Conservation (phyloP, 1,284 basidiomycete species). For the Thelephora terrestris region DNA sequence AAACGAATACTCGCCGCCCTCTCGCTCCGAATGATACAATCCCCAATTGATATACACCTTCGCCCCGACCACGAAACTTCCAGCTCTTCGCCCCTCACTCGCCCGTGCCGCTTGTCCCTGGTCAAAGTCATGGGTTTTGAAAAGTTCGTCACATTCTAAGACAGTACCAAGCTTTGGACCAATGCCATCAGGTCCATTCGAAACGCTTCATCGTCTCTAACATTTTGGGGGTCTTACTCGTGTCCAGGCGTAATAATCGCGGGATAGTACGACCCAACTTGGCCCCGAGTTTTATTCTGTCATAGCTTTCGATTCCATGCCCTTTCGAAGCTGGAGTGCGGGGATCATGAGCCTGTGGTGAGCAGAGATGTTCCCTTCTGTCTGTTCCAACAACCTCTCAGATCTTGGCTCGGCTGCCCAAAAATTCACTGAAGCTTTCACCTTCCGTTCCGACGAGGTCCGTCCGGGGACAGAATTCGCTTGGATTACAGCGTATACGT, state of each 20-base stretch:
- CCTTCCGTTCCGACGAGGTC: not conserved
- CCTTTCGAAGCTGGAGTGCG: too few species aligned
- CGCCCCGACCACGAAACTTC: conserved; percentile 11
- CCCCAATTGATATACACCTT: conserved; percentile 1
- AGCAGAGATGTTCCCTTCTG: too few species aligned
- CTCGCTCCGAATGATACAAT: not conserved
- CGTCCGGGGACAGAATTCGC: not conserved
- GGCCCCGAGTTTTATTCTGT: conserved; percentile 1
- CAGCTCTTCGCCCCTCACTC: too few species aligned
- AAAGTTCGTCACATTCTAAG: not conserved
- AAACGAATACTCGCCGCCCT: too few species aligned
- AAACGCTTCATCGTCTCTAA: conserved; percentile 14
- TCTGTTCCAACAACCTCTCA: too few species aligned
- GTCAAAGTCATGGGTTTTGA: not conserved
- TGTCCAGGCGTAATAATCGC: conserved; percentile 4
- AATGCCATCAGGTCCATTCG: conserved; percentile 14
- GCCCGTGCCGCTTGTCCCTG: conserved; percentile 9
- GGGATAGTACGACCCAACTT: conserved; percentile 4
- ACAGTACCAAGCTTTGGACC: conserved; percentile 15
- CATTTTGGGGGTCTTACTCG: not conserved
- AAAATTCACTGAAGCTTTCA: too few species aligned
- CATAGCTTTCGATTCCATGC: not conserved
- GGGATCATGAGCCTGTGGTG: too few species aligned
- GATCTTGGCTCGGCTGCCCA: too few species aligned
- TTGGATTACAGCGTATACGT: not conserved